phyloP scores from a whole-genome alignment of 768 basidiomycete species.

The Hypholoma fasciculare region DNA sequence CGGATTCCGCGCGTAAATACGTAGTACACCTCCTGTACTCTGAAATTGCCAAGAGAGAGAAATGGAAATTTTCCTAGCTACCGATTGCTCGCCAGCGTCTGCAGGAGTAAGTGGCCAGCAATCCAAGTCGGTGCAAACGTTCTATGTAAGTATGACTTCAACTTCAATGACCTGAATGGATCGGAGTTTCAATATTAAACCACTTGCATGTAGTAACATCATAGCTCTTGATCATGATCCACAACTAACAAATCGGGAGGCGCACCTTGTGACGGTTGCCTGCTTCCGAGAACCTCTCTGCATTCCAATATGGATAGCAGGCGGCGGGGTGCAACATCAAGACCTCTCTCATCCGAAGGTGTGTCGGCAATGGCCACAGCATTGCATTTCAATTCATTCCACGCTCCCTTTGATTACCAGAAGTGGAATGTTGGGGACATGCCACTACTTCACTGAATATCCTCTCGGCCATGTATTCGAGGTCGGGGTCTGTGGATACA shows the following conservation, averaged over 20 bases:
- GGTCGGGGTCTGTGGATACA: slow-evolving; percentile 50
- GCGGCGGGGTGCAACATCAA: slow-evolving; percentile 56
- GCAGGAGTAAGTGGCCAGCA: too few relatives aligned
- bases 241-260: not conserved
- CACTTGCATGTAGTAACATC: not conserved
- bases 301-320: slow-evolving; percentile 7
- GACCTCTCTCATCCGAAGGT: slow-evolving; percentile 82
- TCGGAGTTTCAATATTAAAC: slow-evolving; percentile 4
- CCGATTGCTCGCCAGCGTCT: too few relatives aligned
- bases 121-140: too few relatives aligned
- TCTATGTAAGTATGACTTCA: too few relatives aligned
- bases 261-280: not conserved
- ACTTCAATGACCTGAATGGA: too few relatives aligned
- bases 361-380: slow-evolving; percentile 19
- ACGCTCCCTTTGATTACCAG: slow-evolving; percentile 36
- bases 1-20: too few relatives aligned
- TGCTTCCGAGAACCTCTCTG: not conserved
- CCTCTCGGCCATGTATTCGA: slow-evolving; percentile 55
- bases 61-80: too few relatives aligned
- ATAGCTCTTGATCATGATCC: not conserved
- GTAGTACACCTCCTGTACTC: too few relatives aligned
- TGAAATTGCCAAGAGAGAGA: too few relatives aligned
- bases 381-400: slow-evolving; percentile 15
- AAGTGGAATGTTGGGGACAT: slow-evolving; percentile 77
- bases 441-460: slow-evolving; percentile 58